phyloP scores from a whole-genome alignment of 208 protist genomes.

The Acanthamoeba comandoni region DNA sequence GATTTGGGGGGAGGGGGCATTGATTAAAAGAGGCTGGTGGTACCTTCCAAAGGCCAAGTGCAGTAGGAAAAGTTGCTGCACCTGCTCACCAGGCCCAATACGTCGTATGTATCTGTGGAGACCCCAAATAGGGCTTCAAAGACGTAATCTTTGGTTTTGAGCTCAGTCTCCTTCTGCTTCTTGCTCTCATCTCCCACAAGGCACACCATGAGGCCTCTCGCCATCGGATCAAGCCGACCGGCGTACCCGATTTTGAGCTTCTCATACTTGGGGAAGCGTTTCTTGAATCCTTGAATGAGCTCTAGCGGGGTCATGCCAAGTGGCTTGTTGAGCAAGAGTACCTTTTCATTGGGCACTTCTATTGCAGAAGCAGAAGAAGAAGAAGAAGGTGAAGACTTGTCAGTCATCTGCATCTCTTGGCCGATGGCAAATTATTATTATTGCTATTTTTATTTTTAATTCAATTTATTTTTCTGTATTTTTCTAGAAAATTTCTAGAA shows the following conservation, averaged over 20 bases:
- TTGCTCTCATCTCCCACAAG: not conserved
- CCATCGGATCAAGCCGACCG: conserved; percentile 66
- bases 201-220: conserved; percentile 54
- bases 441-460: too few species aligned
- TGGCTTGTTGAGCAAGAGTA: conserved; percentile 52
- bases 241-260: conserved; percentile 46
- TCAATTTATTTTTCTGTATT: too few species aligned
- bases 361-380: too few species aligned
- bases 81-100: conserved; percentile 53
- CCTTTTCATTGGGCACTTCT: too few species aligned
- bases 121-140: conserved; percentile 64
- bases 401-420: too few species aligned
- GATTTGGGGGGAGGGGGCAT: too few species aligned
- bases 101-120: conserved; percentile 62
- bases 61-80: not conserved
- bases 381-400: too few species aligned
- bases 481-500: too few species aligned
- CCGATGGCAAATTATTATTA: too few species aligned
- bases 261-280: not conserved
- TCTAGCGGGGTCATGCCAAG: conserved; percentile 31
- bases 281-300: not conserved
- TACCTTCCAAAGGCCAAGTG: not conserved
- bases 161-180: conserved; percentile 35
- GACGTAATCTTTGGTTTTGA: conserved; percentile 15
- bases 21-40: not conserved